phyloP scores from a whole-genome alignment of 1,284 basidiomycete genomes.

The Puccinia hordei region DNA sequence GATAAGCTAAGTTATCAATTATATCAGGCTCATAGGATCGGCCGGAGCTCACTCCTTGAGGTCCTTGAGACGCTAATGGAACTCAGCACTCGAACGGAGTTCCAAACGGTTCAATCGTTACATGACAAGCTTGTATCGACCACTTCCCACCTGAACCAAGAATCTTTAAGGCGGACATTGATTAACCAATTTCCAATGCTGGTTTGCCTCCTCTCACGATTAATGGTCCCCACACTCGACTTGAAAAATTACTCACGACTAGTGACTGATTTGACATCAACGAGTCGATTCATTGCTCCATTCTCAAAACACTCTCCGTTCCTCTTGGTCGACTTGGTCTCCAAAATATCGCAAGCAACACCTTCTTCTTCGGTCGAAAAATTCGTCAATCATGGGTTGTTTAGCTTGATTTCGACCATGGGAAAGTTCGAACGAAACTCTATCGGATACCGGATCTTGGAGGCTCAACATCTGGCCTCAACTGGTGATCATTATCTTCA shows the following conservation, averaged over 20 bases:
- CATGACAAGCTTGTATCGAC: constrained; percentile 15
- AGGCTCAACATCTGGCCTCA: neutral
- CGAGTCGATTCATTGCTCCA: constrained; percentile 7
- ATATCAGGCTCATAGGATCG: neutral
- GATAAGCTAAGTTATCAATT: neutral
- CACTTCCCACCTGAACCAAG: constrained; percentile 6
- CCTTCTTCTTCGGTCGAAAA: constrained; percentile 12
- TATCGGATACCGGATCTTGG: constrained; percentile 25
- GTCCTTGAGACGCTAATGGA: constrained; percentile 19
- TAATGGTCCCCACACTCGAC: constrained; percentile 10
- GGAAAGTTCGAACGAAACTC: constrained; percentile 41
- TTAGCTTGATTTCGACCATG: constrained; percentile 30
- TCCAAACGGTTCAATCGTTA: constrained; percentile 16
- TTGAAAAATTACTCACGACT: constrained; percentile 26
- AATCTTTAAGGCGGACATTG: constrained; percentile 5
- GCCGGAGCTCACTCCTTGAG: constrained; percentile 7
- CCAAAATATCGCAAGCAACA: neutral
- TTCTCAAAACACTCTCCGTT: constrained; percentile 45
- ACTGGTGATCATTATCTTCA: constrained; percentile 4
- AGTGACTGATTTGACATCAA: constrained; percentile 24
- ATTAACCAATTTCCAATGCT: constrained; percentile 8
- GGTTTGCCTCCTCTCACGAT: neutral
- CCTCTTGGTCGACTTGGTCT: constrained; percentile 25
- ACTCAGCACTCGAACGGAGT: neutral
- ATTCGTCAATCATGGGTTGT: constrained; percentile 21